These are phyloP conservation scores for Neonectria faginata DNA, from an alignment of 2,329 filamentous ascomycete species.

Conservation along the genomic window DNA sequence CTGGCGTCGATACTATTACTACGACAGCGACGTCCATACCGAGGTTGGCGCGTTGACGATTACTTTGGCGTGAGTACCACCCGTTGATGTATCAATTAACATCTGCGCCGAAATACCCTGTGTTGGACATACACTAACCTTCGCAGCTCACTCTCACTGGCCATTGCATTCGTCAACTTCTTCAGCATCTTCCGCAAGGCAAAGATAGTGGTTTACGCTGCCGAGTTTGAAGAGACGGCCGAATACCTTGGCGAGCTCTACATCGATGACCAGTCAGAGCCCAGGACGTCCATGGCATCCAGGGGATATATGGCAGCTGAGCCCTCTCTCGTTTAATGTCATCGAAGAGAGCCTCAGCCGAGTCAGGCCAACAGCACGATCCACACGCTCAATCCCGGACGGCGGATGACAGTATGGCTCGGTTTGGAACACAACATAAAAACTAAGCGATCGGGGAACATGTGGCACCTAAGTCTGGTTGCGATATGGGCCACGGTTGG, in stretches of 20 bases:
- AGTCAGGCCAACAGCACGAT: constrained; percentile 1
- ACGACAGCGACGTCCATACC: rapidly evolving
- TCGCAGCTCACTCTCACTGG: constrained; percentile 31
- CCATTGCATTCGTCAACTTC: constrained; percentile 30
- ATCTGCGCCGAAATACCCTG: neutral
- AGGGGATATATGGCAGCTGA: neutral
- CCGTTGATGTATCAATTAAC: neutral
- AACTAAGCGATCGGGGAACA: neutral
- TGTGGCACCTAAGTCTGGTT: neutral
- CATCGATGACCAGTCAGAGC: constrained; percentile 37
- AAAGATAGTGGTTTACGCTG: constrained; percentile 35
- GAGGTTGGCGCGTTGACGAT: constrained; percentile 30
- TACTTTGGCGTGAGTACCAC: constrained; percentile 35
- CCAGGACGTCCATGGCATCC: constrained; percentile 31
- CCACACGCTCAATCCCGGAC: neutral
- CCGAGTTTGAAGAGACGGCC: constrained; percentile 30
- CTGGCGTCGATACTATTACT: constrained; percentile 7
- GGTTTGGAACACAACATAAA: neutral
- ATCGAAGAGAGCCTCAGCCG: neutral
- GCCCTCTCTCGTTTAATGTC: constrained; percentile 28
- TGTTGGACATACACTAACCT: neutral
- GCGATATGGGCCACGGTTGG: neutral
- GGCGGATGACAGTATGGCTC: neutral
- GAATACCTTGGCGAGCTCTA: constrained; percentile 32
- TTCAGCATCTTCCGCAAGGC: constrained; percentile 37